phyloP scores from a whole-genome alignment of 768 basidiomycete species.

The Bullera alba region DNA sequence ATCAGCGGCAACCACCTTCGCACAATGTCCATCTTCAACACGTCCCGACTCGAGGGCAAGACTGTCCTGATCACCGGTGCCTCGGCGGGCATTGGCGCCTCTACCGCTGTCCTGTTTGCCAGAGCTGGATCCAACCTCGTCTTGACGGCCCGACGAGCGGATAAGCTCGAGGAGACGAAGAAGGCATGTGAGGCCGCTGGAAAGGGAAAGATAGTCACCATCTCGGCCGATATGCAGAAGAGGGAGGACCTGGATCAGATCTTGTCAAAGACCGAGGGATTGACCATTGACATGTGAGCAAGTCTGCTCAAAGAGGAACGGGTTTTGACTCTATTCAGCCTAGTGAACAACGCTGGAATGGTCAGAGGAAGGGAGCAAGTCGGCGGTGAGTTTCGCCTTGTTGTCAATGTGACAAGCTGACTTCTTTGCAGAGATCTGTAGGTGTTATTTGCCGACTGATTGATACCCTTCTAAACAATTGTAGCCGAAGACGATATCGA shows the following conservation, averaged over 20 bases:
- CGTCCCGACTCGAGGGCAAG: constrained; percentile 13
- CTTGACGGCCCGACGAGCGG: constrained; percentile 68
- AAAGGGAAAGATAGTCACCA: constrained; percentile 63
- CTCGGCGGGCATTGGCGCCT: constrained; percentile 77
- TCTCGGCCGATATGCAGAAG: constrained; percentile 76
- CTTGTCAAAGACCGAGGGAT: constrained; percentile 61
- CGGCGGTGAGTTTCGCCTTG: constrained; percentile 50
- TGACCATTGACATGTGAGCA: constrained; percentile 69
- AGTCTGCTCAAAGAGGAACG: background rate
- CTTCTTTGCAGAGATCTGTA: constrained; percentile 11
- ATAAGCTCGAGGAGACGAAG: constrained; percentile 64
- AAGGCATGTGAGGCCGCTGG: constrained; percentile 64
- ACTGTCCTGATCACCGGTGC: constrained; percentile 78
- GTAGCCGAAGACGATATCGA: constrained; percentile 72
- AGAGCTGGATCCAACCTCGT: constrained; percentile 88
- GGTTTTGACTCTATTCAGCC: constrained; percentile 6
- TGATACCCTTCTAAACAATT: background rate
- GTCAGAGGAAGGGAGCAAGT: constrained; percentile 82
- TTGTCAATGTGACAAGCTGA: constrained; percentile 1
- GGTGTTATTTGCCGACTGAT: background rate
- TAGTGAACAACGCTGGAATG: constrained; percentile 78
- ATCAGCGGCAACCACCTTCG: background rate
- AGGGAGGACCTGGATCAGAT: constrained; percentile 56
- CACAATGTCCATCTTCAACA: background rate
- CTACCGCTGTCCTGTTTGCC: constrained; percentile 79